Conservation (phyloP, 257 asterid species). For the Cynanchum wilfordii region DNA sequence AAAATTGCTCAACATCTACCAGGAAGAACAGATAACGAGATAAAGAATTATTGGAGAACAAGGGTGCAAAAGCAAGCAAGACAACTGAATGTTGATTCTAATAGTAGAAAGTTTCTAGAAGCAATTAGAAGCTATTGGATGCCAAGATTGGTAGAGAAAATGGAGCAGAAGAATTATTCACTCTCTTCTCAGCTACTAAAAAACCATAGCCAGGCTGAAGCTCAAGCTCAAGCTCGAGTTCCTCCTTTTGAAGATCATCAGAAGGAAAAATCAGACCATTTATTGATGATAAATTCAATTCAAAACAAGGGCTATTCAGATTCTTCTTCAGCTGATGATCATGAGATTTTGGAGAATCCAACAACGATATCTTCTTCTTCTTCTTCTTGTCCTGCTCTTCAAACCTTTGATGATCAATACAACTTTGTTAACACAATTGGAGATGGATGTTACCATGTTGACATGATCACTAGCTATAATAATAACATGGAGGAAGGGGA, state of each 20-base stretch:
- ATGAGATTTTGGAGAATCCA: slow-evolving; percentile 4
- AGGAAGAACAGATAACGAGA: slow-evolving; percentile 83
- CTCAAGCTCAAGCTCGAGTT: slow-evolving; percentile 9
- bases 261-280: not conserved
- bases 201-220: slow-evolving; percentile 18
- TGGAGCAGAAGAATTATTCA: slow-evolving; percentile 34
- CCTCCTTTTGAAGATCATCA: slow-evolving; percentile 9
- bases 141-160: slow-evolving; percentile 60
- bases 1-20: slow-evolving; percentile 73
- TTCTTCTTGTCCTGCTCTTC: slow-evolving; percentile 2
- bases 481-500: slow-evolving; percentile 8
- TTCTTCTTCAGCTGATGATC: not conserved
- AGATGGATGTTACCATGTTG: slow-evolving; percentile 38
- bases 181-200: slow-evolving; percentile 18
- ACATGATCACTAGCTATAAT: slow-evolving; percentile 22
- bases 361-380: too few species aligned
- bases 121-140: slow-evolving; percentile 59
- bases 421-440: slow-evolving; percentile 3
- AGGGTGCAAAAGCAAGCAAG: slow-evolving; percentile 86
- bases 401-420: slow-evolving; percentile 1
- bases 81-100: slow-evolving; percentile 66
- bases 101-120: slow-evolving; percentile 66
- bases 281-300: slow-evolving; percentile 1
- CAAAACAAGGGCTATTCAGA: slow-evolving; percentile 13
- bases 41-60: slow-evolving; percentile 89